Conservation (phyloP, 2,329 filamentous ascomycete species). For the Phaeoacremonium minimum region DNA sequence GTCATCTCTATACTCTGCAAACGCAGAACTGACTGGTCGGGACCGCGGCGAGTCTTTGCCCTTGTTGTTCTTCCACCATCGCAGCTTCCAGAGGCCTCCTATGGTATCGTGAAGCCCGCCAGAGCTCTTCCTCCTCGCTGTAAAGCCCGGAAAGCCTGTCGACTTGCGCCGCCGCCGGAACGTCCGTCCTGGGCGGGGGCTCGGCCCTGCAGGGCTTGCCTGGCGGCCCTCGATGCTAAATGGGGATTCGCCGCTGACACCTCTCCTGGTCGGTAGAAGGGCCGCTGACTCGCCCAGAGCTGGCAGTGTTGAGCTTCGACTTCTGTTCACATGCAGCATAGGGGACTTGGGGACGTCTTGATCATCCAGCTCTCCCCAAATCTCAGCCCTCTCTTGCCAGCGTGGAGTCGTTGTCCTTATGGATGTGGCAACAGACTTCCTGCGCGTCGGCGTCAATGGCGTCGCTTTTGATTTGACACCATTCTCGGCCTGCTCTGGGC, state of each 20-base stretch:
- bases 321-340: slow-evolving; percentile 19
- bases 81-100: slow-evolving; percentile 47
- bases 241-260: not conserved
- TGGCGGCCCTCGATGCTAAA: not conserved
- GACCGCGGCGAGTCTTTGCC: slow-evolving; percentile 4
- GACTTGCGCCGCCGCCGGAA: slow-evolving; percentile 49
- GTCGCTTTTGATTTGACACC: slow-evolving; percentile 22
- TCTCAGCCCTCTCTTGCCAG: slow-evolving; percentile 69
- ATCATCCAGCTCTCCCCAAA: slow-evolving; percentile 86
- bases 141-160: slow-evolving; percentile 59
- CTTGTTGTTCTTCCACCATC: slow-evolving; percentile 43
- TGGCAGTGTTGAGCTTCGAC: slow-evolving; percentile 46
- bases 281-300: slow-evolving; percentile 32
- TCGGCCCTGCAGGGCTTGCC: not conserved
- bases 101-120: slow-evolving; percentile 43
- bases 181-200: not conserved
- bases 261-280: slow-evolving; percentile 21
- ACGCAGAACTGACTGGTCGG: slow-evolving; percentile 4
- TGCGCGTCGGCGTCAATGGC: slow-evolving; percentile 33
- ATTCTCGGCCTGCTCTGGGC: slow-evolving; percentile 28
- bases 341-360: slow-evolving; percentile 45
- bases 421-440: slow-evolving; percentile 24
- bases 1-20: slow-evolving; percentile 12
- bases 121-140: slow-evolving; percentile 38
- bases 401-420: slow-evolving; percentile 33